Conservation (phyloP, 176 grass and related monocot species). For the Cenchrus americanus region DNA sequence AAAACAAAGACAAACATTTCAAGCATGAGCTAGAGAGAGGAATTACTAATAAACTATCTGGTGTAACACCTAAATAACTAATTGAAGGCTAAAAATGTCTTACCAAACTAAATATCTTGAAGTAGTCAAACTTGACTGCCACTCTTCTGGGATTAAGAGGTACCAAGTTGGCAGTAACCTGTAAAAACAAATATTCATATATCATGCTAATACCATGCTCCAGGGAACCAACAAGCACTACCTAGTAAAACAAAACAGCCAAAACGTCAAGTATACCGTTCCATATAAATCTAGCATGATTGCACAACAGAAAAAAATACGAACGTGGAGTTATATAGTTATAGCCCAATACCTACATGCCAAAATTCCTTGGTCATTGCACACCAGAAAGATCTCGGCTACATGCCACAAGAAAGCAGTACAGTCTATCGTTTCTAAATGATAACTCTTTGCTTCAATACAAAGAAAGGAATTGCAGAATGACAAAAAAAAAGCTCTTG, state of each 20-base stretch:
- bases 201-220: not conserved
- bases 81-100: conserved; percentile 41
- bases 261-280: not conserved
- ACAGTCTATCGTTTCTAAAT: not conserved
- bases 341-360: not conserved
- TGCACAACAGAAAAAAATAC: not conserved
- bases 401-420: conserved; percentile 15
- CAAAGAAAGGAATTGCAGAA: conserved; percentile 37
- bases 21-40: not conserved
- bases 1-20: not conserved
- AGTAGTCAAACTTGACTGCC: conserved; percentile 77
- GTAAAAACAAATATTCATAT: conserved; percentile 50
- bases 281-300: not conserved
- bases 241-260: not conserved
- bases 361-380: not conserved
- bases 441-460: conserved; percentile 28
- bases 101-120: conserved; percentile 98
- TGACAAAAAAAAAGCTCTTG: not conserved
- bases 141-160: conserved; percentile 77
- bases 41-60: not conserved
- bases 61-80: not conserved
- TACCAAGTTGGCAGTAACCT: conserved; percentile 89
- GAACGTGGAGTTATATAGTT: not conserved
- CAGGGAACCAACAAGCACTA: conserved; percentile 36
- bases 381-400: conserved; percentile 1